These are phyloP conservation scores for Yamadazyma conglobata DNA, from an alignment of 1,139 yeast genomes.

Conservation along the genomic window DNA sequence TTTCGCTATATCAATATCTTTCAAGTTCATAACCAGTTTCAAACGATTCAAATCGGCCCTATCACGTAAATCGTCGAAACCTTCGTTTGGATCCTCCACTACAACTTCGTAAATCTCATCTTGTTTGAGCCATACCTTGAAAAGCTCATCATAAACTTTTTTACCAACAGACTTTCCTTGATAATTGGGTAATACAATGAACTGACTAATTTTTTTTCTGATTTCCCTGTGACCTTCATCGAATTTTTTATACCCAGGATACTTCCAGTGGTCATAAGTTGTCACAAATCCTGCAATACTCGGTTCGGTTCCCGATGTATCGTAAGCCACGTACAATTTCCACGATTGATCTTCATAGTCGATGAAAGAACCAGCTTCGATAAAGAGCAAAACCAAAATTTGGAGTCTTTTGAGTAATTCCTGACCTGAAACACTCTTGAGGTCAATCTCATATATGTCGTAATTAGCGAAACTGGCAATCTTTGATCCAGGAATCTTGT, in stretches of 20 bases:
- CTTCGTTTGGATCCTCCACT: conserved; percentile 93
- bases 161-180: conserved; percentile 74
- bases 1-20: conserved; percentile 19
- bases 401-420: conserved; percentile 71
- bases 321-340: conserved; percentile 58
- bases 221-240: conserved; percentile 45
- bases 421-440: conserved; percentile 37
- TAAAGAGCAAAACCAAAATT: conserved; percentile 74
- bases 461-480: conserved; percentile 33
- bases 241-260: conserved; percentile 53
- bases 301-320: conserved; percentile 30
- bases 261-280: conserved; percentile 80
- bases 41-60: conserved; percentile 68
- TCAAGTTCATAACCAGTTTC: conserved; percentile 13
- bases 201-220: conserved; percentile 84
- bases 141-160: conserved; percentile 54
- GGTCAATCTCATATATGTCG: conserved; percentile 38
- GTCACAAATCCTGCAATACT: conserved; percentile 77
- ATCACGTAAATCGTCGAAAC: conserved; percentile 88
- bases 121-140: conserved; percentile 54
- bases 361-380: conserved; percentile 92
- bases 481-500: conserved; percentile 47
- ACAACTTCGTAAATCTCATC: conserved; percentile 65
- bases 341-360: conserved; percentile 73
- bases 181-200: conserved; percentile 75